phyloP scores from a whole-genome alignment of 768 basidiomycete genomes.

The Panus rudis region DNA sequence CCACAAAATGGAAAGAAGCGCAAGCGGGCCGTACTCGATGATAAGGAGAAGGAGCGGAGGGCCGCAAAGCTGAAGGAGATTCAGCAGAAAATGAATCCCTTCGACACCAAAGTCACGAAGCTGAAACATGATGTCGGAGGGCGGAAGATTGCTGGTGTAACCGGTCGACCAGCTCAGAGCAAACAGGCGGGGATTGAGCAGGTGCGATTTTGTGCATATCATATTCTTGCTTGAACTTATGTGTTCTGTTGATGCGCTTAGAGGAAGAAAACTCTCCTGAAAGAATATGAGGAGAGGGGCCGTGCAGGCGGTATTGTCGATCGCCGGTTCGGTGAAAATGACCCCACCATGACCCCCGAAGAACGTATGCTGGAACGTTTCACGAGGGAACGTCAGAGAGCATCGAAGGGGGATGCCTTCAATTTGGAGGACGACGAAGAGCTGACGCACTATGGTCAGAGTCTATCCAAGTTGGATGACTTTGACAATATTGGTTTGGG shows the following conservation, averaged over 20 bases:
- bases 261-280: slow-evolving; percentile 84
- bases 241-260: slow-evolving; percentile 25
- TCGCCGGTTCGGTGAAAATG: slow-evolving; percentile 93
- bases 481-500: slow-evolving; percentile 66
- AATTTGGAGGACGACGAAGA: slow-evolving; percentile 91
- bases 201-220: slow-evolving; percentile 36
- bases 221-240: background rate
- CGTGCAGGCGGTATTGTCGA: slow-evolving; percentile 88
- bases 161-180: slow-evolving; percentile 79
- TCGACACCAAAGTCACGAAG: slow-evolving; percentile 89
- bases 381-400: slow-evolving; percentile 78
- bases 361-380: slow-evolving; percentile 97
- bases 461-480: slow-evolving; percentile 77
- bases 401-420: slow-evolving; percentile 71
- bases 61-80: slow-evolving; percentile 79
- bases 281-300: slow-evolving; percentile 77
- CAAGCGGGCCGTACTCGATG: slow-evolving; percentile 50
- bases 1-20: slow-evolving; percentile 59
- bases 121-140: slow-evolving; percentile 92
- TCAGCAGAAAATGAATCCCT: slow-evolving; percentile 82
- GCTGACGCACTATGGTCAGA: slow-evolving; percentile 87
- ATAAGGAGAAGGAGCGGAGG: slow-evolving; percentile 78
- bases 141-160: slow-evolving; percentile 73
- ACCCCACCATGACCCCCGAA: slow-evolving; percentile 87
- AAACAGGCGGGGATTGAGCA: slow-evolving; percentile 88